Base-by-base conservation (phyloP, 148 eudicot species). In the Persicaria tinctoria region DNA sequence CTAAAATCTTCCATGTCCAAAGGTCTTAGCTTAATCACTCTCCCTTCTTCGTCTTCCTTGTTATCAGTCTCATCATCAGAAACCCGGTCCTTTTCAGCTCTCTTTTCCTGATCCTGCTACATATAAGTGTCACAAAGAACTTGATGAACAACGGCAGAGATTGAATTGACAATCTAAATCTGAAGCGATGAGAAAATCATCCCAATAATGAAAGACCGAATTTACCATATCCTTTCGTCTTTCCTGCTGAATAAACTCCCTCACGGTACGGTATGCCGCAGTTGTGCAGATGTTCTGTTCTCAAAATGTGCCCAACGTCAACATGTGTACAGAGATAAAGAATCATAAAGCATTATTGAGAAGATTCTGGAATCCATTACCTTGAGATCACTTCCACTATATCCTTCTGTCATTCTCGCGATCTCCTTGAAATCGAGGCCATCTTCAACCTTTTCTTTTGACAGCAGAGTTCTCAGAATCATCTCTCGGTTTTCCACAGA, bases 181-280 rank as follows among this genome's bases (percentile, higher is more conserved):
- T 66, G n/a, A 66, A 60, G 14, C 68, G 41, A 60, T 23, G 17
- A 66, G n/a, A 41, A 13, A 14, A 66, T 18, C 41, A 10, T 41
- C 17, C 44, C 18, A n/a, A 38, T 6, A 41, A 11, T 38, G 11
- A 38, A 41, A 14, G 46, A 44, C 2, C 8, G 18, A 41, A 66
- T 84, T 81, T 80, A 91, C 98, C 73, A 85, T 82, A 82, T 93
- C 98, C 78, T 89, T 91, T 72, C 79, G 77, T 79, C 91, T 88
- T 78, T 93, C 98, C 79, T 91, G 94, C 76, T 82, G 88, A 75
- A 93, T 93, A 76, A 91, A 78, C 81, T 93, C 98, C 79, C 98
- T 85, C 46, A 93, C 97, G 55, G 98, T 97, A 55, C 95, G 85
- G 79, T 93, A 91, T 77, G 98, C 98, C 79, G 98, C 97, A n/a